These are phyloP conservation scores for Kwoniella pini DNA, from an alignment of 768 basidiomycete species.

Conservation along the genomic window DNA sequence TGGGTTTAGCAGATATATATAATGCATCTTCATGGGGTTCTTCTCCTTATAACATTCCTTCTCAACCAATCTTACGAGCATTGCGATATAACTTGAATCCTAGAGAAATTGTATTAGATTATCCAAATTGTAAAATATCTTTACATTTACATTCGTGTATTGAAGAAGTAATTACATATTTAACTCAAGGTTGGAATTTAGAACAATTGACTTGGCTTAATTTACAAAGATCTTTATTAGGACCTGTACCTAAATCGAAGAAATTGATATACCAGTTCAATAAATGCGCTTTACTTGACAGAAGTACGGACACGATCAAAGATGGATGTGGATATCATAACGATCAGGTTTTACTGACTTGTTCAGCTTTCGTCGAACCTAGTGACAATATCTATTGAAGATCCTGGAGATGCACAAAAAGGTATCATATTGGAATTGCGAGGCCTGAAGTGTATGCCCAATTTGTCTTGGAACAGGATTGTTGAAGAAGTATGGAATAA, in stretches of 20 bases:
- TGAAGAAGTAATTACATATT: slow-evolving; percentile 7
- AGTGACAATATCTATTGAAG: not conserved
- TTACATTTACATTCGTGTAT: slow-evolving; percentile 13
- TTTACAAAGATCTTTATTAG: not conserved
- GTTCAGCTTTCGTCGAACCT: slow-evolving; percentile 4
- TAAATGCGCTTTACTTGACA: not conserved
- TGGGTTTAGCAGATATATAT: slow-evolving; percentile 14
- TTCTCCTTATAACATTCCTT: slow-evolving; percentile 1
- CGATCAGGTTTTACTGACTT: slow-evolving; percentile 5
- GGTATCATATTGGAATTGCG: not conserved
- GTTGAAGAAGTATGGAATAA: slow-evolving; percentile 8
- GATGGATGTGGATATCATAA: slow-evolving; percentile 1
- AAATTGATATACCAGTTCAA: not conserved
- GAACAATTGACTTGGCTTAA: not conserved
- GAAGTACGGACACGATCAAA: not conserved
- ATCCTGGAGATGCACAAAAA: not conserved
- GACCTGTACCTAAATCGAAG: not conserved
- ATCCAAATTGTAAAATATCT: not conserved
- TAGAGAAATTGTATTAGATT: not conserved
- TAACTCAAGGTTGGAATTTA: slow-evolving; percentile 4
- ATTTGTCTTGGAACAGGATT: slow-evolving; percentile 1
- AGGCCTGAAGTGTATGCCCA: slow-evolving; percentile 5
- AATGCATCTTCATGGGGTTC: slow-evolving; percentile 11
- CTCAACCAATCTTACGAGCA: slow-evolving; percentile 4
- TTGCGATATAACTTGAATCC: slow-evolving; percentile 1